Conservation (phyloP, 2,329 filamentous ascomycete genomes). For the Microdochium nivale region DNA sequence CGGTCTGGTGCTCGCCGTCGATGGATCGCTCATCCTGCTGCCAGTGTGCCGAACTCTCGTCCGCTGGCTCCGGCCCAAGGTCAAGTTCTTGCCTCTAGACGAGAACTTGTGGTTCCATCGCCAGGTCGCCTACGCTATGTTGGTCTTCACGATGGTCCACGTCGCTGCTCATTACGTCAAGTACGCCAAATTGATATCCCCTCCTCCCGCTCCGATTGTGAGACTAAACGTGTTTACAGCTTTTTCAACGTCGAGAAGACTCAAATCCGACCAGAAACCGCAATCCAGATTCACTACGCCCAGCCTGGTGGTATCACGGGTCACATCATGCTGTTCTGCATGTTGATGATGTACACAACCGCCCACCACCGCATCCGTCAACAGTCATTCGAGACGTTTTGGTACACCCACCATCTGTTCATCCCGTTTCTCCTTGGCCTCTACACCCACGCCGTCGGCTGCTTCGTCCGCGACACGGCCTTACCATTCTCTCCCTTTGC, state of each 20-base stretch:
- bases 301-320: conserved; percentile 88
- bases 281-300: conserved; percentile 84
- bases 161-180: conserved; percentile 86
- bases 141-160: conserved; percentile 75
- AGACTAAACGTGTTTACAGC: conserved; percentile 33
- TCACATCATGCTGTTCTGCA: conserved; percentile 97
- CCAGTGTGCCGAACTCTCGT: conserved; percentile 93
- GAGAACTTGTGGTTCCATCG: conserved; percentile 96
- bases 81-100: conserved; percentile 85
- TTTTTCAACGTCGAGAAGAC: conserved; percentile 91
- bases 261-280: conserved; percentile 71
- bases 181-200: conserved; percentile 35
- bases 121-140: conserved; percentile 82
- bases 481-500: conserved; percentile 75
- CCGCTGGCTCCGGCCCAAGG: conserved; percentile 74
- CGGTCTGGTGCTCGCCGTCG: conserved; percentile 74
- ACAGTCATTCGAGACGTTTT: conserved; percentile 96
- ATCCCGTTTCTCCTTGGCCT: conserved; percentile 88
- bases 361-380: conserved; percentile 89
- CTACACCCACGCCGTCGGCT: conserved; percentile 92
- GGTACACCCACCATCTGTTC: conserved; percentile 99
- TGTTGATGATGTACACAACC: conserved; percentile 97
- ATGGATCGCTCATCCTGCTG: conserved; percentile 79
- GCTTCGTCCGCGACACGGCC: conserved; percentile 82
- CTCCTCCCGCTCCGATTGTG: conserved; percentile 1